These are phyloP conservation scores for Aureobasidium sp. DNA, from an alignment of 2,329 filamentous ascomycete genomes.

Conservation along the genomic window DNA sequence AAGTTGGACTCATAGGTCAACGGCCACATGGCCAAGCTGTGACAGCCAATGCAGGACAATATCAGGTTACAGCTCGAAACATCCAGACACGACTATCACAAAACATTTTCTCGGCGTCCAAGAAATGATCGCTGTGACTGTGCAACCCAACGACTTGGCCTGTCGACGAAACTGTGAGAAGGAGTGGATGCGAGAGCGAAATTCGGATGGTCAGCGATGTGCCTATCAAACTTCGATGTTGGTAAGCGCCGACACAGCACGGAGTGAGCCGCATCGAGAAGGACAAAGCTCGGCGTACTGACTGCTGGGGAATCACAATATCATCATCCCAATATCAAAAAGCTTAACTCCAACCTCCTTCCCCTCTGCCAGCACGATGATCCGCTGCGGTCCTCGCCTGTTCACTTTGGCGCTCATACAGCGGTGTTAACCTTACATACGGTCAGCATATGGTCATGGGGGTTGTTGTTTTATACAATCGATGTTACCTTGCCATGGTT, in stretches of 20 bases:
- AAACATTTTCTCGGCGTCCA: not conserved
- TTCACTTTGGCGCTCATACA: not conserved
- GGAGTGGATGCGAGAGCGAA: not conserved
- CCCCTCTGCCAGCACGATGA: not conserved
- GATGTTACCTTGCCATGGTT: not conserved
- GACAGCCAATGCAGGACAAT: not conserved
- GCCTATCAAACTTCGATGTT: conserved; percentile 7
- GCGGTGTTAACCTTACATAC: not conserved
- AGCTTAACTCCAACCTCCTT: not conserved
- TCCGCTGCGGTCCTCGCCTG: not conserved
- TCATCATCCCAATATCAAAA: conserved; percentile 1
- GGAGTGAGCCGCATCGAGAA: not conserved
- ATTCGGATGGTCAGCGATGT: conserved; percentile 2
- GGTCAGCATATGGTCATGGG: not conserved
- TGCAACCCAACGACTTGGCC: conserved; percentile 5
- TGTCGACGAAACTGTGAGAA: not conserved
- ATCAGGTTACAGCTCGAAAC: not conserved
- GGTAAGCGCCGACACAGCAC: not conserved
- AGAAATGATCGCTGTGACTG: conserved; percentile 1
- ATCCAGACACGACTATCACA: not conserved
- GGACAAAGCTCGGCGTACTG: not conserved
- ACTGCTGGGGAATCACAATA: not conserved
- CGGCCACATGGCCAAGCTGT: not conserved
- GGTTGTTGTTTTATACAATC: not conserved
- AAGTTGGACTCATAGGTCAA: not conserved